A percentile compares a stretch with the other conserved stretches of the same genome.
phyloP scores from a whole-genome alignment of 495 filamentous ascomycete species.

The Aspergillus baeticus region DNA sequence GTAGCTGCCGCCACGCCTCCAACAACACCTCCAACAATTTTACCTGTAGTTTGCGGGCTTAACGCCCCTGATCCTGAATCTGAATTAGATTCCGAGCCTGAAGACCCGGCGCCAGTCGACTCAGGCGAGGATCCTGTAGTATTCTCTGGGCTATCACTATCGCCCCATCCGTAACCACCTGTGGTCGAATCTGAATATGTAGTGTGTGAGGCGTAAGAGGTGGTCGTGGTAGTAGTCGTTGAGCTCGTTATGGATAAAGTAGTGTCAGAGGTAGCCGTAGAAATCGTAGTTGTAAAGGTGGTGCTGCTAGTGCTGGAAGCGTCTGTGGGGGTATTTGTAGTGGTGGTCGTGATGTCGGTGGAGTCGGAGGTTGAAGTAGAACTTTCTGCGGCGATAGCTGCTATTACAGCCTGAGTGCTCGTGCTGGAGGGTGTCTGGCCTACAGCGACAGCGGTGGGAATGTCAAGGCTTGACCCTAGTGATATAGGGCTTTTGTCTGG shows the following conservation, averaged over 20 bases:
- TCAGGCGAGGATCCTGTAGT: constrained; percentile 8
- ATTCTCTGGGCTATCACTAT: neutral
- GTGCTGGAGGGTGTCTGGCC: neutral
- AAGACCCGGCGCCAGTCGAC: constrained; percentile 1
- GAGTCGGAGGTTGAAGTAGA: constrained; percentile 2
- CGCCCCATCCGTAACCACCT: neutral
- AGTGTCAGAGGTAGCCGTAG: neutral
- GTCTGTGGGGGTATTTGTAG: neutral
- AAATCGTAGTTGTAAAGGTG: constrained; percentile 1
- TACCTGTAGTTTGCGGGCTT: constrained; percentile 24
- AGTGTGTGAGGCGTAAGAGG: constrained; percentile 8
- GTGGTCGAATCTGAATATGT: neutral
- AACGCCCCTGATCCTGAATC: neutral
- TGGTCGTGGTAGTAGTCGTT: neutral
- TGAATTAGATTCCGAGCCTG: neutral
- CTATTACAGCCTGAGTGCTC: neutral
- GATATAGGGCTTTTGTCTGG: neutral
- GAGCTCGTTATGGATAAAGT: neutral
- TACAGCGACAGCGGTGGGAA: constrained; percentile 2
- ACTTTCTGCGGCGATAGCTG: neutral
- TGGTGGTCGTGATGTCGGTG: neutral
- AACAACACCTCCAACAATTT: constrained; percentile 63
- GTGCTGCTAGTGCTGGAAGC: neutral
- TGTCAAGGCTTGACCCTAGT: neutral
- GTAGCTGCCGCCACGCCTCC: constrained; percentile 63